Percentiles rank a stretch among this genome's conserved stretches.
These are phyloP conservation scores for Coemansia sp. DNA, from an alignment of 192 early-diverging fungal genomes.

Conservation along the genomic window DNA sequence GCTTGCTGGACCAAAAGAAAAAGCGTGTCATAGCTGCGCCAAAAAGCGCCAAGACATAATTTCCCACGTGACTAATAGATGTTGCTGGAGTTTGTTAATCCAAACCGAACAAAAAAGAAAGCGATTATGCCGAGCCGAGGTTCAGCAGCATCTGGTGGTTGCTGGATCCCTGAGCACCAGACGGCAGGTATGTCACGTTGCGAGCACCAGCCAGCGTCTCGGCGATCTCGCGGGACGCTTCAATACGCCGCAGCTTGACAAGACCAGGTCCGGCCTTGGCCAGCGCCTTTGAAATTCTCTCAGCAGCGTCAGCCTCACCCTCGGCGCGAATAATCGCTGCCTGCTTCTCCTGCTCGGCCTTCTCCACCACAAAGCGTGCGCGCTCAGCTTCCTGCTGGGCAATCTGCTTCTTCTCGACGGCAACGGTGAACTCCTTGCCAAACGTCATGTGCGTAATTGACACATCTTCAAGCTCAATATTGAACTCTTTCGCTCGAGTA, in stretches of 20 bases:
- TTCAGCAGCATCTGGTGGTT: slow-evolving; percentile 80
- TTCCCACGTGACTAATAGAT: not conserved
- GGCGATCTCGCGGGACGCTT: slow-evolving; percentile 96
- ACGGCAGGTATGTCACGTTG: slow-evolving; percentile 92
- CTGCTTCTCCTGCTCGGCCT: slow-evolving; percentile 97
- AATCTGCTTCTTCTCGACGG: slow-evolving; percentile 98
- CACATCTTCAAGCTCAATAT: slow-evolving; percentile 95
- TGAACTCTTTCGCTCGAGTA: slow-evolving; percentile 91
- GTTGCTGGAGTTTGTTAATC: slow-evolving; percentile 1
- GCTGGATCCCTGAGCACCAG: slow-evolving; percentile 53
- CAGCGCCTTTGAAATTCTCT: slow-evolving; percentile 84
- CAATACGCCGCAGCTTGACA: slow-evolving; percentile 94
- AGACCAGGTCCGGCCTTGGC: slow-evolving; percentile 90
- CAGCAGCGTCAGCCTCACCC: slow-evolving; percentile 92
- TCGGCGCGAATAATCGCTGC: slow-evolving; percentile 97
- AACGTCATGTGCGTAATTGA: slow-evolving; percentile 99
- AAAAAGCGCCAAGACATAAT: not conserved
- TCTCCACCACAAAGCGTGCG: slow-evolving; percentile 96
- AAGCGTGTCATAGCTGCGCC: not conserved
- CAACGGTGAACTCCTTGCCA: slow-evolving; percentile 97
- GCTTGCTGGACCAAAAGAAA: not conserved
- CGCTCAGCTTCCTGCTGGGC: slow-evolving; percentile 99
- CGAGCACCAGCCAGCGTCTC: slow-evolving; percentile 73
- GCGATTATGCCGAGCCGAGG: slow-evolving; percentile 53
- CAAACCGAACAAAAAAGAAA: not conserved